A percentile compares a stretch with the other conserved stretches of the same genome.
These are phyloP conservation scores for thale cress (Arabidopsis thaliana) DNA, from an alignment of 345 rosid species.

Conservation along the genomic window TAIR10.1 NC_003074.8:12583001-12583500, in stretches of 20 bases:
- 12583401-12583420: background rate
- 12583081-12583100: background rate
- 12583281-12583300: background rate
- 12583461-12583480: background rate
- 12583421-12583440: background rate
- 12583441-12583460: background rate
- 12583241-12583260: background rate
- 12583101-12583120: background rate
- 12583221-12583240: background rate
- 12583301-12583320: background rate
- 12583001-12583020: background rate
- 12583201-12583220: background rate
- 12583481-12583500: background rate
- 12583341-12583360: accelerated
- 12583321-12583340: background rate
- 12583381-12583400: background rate
- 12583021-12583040: background rate
- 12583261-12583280: background rate
- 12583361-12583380: background rate
- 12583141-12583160: background rate
- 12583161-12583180: background rate
- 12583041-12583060: background rate
- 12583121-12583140: background rate
- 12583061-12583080: background rate
- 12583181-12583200: background rate